These are phyloP conservation scores for Eucalyptus rudis DNA, from an alignment of 345 rosid genomes.

Conservation along the genomic window DNA sequence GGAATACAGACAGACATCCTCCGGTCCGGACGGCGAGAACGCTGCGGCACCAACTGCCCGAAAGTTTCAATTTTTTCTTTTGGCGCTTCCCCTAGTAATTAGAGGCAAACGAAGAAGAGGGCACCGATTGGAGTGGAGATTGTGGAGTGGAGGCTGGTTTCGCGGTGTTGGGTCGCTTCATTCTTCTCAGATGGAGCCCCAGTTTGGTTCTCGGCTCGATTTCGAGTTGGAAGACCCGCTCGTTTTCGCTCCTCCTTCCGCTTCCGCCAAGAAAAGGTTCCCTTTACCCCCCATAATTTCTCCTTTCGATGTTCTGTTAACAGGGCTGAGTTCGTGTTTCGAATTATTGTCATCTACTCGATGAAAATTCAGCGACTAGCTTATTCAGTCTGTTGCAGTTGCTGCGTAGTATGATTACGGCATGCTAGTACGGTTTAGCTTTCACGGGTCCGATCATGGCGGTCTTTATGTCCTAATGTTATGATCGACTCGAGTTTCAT, in stretches of 20 bases:
- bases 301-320: not conserved
- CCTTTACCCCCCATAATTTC: not conserved
- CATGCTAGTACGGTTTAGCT: not conserved
- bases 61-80: not conserved
- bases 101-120: not conserved
- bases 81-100: not conserved
- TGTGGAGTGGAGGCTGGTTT: not conserved
- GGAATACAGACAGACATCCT: not conserved
- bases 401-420: not conserved
- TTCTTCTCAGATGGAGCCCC: not conserved
- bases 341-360: not conserved
- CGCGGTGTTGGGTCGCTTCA: not conserved
- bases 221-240: slow-evolving; percentile 76
- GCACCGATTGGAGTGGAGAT: not conserved
- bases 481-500: not conserved
- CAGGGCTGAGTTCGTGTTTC: not conserved
- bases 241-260: slow-evolving; percentile 3
- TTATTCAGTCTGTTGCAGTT: not conserved
- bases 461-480: not conserved
- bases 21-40: not conserved
- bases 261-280: slow-evolving; percentile 42
- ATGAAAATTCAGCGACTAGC: not conserved
- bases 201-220: slow-evolving; percentile 56
- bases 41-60: not conserved
- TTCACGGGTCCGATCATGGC: not conserved